Conservation (phyloP, 768 basidiomycete species). For the Mycena galopus region DNA sequence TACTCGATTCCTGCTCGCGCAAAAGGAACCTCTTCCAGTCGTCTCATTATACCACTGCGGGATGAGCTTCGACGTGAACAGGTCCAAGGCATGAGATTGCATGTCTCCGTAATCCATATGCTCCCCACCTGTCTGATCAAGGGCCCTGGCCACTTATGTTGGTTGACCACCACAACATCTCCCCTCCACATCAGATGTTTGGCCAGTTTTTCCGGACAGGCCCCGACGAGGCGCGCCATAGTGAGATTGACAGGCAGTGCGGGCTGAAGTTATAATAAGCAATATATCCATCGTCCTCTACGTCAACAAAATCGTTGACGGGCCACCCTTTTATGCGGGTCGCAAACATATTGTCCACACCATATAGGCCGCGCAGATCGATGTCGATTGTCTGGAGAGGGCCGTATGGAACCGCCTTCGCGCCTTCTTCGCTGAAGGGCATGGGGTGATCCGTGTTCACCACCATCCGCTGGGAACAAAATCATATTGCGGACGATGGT, state of each 20-base stretch:
- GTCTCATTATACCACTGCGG: background rate
- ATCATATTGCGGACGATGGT: background rate
- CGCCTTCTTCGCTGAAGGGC: too few relatives aligned
- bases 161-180: background rate
- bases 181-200: background rate
- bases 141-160: background rate
- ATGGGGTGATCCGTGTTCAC: background rate
- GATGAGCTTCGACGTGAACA: background rate
- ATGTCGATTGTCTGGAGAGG: background rate
- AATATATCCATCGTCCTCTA: too few relatives aligned
- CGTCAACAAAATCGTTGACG: background rate
- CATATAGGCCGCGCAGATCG: background rate
- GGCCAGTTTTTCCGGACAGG: background rate
- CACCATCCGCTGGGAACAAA: background rate
- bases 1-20: too few relatives aligned
- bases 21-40: background rate
- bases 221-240: background rate
- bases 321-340: background rate
- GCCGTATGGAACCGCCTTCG: background rate
- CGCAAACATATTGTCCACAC: background rate
- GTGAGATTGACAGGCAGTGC: background rate
- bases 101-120: background rate
- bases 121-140: too few relatives aligned
- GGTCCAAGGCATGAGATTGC: background rate
- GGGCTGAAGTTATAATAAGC: background rate